A percentile compares a stretch with the other conserved stretches of the same genome.
Evolutionary conservation across 2,329 filamentous ascomycete genomes (phyloP).

Genomic region (Diplodia sapinea): DNA sequence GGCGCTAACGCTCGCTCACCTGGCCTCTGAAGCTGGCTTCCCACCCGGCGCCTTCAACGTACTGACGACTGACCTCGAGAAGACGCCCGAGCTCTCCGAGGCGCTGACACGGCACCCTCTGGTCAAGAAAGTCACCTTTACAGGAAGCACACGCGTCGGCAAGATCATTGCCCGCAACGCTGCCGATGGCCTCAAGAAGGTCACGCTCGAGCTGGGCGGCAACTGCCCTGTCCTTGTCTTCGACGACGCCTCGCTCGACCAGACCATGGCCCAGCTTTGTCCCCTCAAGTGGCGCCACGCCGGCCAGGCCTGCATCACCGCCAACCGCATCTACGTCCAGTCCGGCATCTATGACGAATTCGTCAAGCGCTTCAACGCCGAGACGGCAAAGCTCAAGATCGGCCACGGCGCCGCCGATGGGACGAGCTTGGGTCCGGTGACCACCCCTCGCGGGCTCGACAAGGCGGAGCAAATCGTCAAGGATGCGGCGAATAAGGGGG

Average conservation of each 20-base stretch:
- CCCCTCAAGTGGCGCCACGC: slow-evolving; percentile 60
- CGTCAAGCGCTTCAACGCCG: slow-evolving; percentile 53
- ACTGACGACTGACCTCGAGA: slow-evolving; percentile 45
- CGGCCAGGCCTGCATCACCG: slow-evolving; percentile 49
- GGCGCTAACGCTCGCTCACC: slow-evolving; percentile 46
- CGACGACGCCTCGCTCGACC: slow-evolving; percentile 52
- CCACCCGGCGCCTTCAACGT: slow-evolving; percentile 52
- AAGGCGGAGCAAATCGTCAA: slow-evolving; percentile 66
- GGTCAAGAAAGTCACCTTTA: slow-evolving; percentile 51
- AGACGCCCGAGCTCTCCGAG: slow-evolving; percentile 39
- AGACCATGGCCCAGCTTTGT: slow-evolving; percentile 50
- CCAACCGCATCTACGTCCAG: slow-evolving; percentile 48
- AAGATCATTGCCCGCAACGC: slow-evolving; percentile 51
- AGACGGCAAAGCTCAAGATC: slow-evolving; percentile 61
- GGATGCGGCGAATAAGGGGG: slow-evolving; percentile 68
- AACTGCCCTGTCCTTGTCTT: slow-evolving; percentile 54
- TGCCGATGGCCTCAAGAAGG: slow-evolving; percentile 51
- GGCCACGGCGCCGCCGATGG: slow-evolving; percentile 61
- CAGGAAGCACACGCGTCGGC: slow-evolving; percentile 47
- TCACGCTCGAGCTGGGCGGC: slow-evolving; percentile 53
- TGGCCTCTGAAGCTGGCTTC: slow-evolving; percentile 49
- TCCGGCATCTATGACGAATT: slow-evolving; percentile 48
- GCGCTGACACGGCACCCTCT: slow-evolving; percentile 48
- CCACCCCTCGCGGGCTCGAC: slow-evolving; percentile 60
- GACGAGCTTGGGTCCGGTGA: slow-evolving; percentile 55